These are phyloP conservation scores for Aureobasidium lini DNA, from an alignment of 2,329 filamentous ascomycete genomes.

Conservation along the genomic window DNA sequence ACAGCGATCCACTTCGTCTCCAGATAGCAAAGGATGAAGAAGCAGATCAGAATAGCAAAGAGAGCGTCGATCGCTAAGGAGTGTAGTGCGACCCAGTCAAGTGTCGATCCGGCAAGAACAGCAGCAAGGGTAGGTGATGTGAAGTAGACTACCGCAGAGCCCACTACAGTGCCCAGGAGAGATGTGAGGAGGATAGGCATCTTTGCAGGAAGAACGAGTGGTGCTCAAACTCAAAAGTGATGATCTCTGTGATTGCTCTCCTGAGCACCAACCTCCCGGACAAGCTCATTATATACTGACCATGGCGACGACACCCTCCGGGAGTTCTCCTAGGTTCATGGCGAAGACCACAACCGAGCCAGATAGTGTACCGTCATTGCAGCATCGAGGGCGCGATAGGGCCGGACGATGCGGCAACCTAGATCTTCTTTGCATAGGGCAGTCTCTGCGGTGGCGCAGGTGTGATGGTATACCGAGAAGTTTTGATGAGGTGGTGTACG, in stretches of 20 bases:
- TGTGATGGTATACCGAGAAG: constrained; percentile 1
- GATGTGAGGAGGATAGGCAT: constrained; percentile 12
- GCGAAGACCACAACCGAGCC: neutral
- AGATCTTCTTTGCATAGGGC: neutral
- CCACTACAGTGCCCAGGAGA: constrained; percentile 5
- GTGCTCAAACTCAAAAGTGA: constrained; percentile 2
- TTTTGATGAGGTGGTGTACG: neutral
- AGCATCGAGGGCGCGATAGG: neutral
- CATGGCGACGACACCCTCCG: neutral
- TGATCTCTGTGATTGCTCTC: constrained; percentile 2
- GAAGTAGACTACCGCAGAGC: constrained; percentile 8
- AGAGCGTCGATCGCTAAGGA: constrained; percentile 13
- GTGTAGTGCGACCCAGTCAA: constrained; percentile 5
- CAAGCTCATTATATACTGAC: neutral
- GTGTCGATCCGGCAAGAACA: constrained; percentile 4
- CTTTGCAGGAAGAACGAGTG: neutral
- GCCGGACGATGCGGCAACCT: constrained; percentile 1
- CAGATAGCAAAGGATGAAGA: constrained; percentile 14
- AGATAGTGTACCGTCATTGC: neutral
- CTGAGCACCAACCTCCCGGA: neutral
- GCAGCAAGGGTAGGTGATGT: constrained; percentile 11
- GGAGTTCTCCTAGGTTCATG: neutral
- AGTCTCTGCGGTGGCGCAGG: constrained; percentile 4
- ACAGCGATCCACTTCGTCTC: constrained; percentile 13
- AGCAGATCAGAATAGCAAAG: constrained; percentile 12